Evolutionary conservation across 2,329 filamentous ascomycete species (phyloP).

Genomic region (Huntiella decipiens): DNA sequence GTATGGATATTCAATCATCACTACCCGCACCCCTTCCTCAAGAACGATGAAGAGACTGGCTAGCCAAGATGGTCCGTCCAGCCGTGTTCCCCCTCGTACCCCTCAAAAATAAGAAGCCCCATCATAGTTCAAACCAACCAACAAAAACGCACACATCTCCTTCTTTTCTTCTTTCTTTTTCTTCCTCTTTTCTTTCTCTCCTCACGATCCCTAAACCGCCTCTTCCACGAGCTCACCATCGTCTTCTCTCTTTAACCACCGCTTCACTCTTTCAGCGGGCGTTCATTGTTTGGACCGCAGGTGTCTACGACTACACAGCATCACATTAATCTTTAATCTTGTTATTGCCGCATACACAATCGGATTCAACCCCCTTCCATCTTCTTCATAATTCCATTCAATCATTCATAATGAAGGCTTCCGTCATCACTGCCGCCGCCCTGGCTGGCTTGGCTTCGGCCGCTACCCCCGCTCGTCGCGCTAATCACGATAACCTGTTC

Average conservation of each 20-base stretch:
- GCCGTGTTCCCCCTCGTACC: no score
- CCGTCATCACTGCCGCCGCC: slow-evolving; percentile 45
- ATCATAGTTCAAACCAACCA: no score
- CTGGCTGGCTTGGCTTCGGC: slow-evolving; percentile 37
- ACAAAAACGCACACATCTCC: neutral
- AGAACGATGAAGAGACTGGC: no score
- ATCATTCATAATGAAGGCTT: slow-evolving; percentile 50
- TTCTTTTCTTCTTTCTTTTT: slow-evolving; percentile 4
- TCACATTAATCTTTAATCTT: slow-evolving; percentile 8
- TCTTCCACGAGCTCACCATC: neutral
- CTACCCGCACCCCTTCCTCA: no score
- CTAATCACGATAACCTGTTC: slow-evolving; percentile 34
- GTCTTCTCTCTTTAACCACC: slow-evolving; percentile 29
- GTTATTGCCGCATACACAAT: neutral
- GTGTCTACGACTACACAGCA: slow-evolving; percentile 14
- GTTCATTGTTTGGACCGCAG: slow-evolving; percentile 32
- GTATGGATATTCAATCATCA: no score
- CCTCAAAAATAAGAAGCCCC: no score
- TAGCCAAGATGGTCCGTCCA: no score
- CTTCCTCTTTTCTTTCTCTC: slow-evolving; percentile 16
- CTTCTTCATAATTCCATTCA: neutral
- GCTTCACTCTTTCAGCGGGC: slow-evolving; percentile 84
- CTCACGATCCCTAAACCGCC: slow-evolving; percentile 21
- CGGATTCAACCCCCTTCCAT: slow-evolving; percentile 3
- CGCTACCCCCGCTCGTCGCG: slow-evolving; percentile 14